phyloP scores from a whole-genome alignment of 345 rosid species.

The Psidium friedrichsthalianum region DNA sequence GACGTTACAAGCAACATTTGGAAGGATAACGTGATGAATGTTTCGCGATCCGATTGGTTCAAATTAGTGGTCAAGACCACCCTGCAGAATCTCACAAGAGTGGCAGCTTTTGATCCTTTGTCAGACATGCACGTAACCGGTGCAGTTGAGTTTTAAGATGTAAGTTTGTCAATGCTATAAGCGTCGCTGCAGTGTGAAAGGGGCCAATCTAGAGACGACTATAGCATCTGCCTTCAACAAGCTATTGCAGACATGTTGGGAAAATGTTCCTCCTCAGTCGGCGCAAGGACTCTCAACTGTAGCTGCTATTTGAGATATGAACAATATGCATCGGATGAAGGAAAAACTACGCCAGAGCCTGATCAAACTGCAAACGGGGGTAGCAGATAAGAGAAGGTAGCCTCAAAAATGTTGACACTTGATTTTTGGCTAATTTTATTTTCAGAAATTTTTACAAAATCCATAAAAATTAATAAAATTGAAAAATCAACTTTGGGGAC shows the following conservation, averaged over 20 bases:
- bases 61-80: conserved; percentile 8
- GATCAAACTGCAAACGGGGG: background rate
- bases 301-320: conserved; percentile 35
- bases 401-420: too few species aligned
- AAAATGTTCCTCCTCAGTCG: too few species aligned
- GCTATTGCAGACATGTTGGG: conserved; percentile 10
- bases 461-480: too few species aligned
- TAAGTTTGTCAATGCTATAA: background rate
- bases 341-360: background rate
- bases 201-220: conserved; percentile 15
- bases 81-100: conserved; percentile 2
- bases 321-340: conserved; percentile 17
- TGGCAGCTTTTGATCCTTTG: conserved; percentile 6
- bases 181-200: conserved; percentile 22
- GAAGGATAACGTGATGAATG: background rate
- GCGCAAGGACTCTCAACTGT: conserved; percentile 16
- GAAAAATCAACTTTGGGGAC: too few species aligned
- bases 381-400: too few species aligned
- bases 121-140: conserved; percentile 5
- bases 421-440: too few species aligned
- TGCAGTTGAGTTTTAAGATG: background rate
- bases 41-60: conserved; percentile 11
- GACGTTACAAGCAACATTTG: conserved; percentile 8
- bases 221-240: conserved; percentile 13
- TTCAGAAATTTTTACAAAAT: too few species aligned